Percentiles rank a stretch among this genome's conserved stretches.
Conservation (phyloP, 2,329 filamentous ascomycete species). For the Curvularia hawaiiensis region DNA sequence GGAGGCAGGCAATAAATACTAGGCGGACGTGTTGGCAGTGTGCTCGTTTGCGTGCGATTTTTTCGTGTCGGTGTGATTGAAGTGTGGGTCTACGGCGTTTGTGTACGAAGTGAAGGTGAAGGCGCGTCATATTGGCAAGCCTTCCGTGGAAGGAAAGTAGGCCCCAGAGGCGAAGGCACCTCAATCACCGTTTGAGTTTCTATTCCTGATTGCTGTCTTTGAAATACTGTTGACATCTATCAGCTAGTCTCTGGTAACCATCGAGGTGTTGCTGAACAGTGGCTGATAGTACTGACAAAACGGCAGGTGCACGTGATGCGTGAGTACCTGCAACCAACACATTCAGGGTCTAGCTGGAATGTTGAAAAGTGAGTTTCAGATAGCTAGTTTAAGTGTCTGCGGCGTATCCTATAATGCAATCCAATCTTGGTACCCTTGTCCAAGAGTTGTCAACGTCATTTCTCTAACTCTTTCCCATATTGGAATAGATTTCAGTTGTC, state of each 20-base stretch:
- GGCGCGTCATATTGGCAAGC: background rate
- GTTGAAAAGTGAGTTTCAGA: background rate
- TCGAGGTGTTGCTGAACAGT: background rate
- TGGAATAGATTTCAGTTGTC: background rate
- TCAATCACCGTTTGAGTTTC: background rate
- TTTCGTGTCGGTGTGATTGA: background rate
- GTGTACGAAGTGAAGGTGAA: conserved; percentile 7
- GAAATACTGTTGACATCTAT: background rate
- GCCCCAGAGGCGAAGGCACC: background rate
- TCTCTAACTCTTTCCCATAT: background rate
- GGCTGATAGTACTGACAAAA: background rate
- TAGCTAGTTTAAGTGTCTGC: background rate
- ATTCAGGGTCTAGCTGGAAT: background rate
- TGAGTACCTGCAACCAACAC: background rate
- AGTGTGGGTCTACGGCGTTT: background rate
- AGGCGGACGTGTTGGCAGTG: background rate
- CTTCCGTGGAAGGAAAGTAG: background rate
- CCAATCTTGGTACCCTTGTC: too few relatives aligned
- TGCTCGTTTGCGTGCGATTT: background rate
- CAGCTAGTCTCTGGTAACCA: background rate
- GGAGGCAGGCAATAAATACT: background rate
- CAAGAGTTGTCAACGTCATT: background rate
- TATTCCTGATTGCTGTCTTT: too few relatives aligned
- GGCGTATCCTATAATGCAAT: background rate
- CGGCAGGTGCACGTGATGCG: background rate